Evolutionary conservation across 2,329 filamentous ascomycete genomes (phyloP), one percentile per base, ranked within the genome.

Genomic region (Fusarium anthophilum): DNA sequence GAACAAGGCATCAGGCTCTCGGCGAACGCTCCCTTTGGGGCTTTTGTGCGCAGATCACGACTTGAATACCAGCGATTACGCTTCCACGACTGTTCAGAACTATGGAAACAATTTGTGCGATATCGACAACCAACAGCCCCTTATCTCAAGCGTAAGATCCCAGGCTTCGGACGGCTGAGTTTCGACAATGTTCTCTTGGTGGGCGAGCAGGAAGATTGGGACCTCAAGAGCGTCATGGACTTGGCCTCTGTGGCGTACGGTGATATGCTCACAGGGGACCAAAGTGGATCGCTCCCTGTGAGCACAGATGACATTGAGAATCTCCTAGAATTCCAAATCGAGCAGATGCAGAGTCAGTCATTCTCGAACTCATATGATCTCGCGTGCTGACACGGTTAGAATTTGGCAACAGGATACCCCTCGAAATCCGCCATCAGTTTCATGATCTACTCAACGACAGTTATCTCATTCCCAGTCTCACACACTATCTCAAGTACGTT

Each of bases 291-390:
- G 4, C 72, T 87, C 22, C 82, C 87, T 5, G 87, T 94, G 62
- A 96, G 94, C 81, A 91, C 90, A 1, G 92, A 96, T 75, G 94
- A 97, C 79, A 86, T 96, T 13, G 94, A 97, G 79, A 90, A 89
- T 37, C 84, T 98, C 35, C 84, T 98, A 26, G 94, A 97, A 75
- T 97, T 96, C 76, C 95, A 98, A 79, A 92, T 98, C 43, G 92
- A 94, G 72, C 91, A 94, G 80, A 91, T 98, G 84, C 95, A 98
- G 80, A 93, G 93, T 92, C 83, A 78, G 85, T 82, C 20, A 17
- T n/a, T 18, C 22, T 39, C n/a, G 24, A 5, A 14, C 14, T 3
- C n/a, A 18, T 6, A 47, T 13, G 6, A 53, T 14, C n/a, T 51
- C n/a, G 17, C 56, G 78, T 44, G 77, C 76, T 65, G 18, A 58